Conservation (phyloP, 2,329 filamentous ascomycete species). For the Shiraia sp. region DNA sequence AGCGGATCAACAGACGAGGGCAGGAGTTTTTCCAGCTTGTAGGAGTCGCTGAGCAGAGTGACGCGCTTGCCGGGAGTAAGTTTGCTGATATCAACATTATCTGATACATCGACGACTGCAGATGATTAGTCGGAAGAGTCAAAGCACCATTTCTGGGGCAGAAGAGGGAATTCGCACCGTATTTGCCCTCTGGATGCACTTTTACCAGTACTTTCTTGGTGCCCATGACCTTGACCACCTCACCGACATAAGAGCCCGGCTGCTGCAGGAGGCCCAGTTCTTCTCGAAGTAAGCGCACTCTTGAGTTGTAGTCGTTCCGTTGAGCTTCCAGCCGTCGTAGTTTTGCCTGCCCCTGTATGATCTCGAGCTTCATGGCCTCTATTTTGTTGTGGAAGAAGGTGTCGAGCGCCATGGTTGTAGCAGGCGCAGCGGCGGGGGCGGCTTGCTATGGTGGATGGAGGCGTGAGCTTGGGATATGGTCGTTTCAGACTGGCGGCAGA, state of each 20-base stretch:
- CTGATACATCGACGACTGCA: conserved; percentile 90
- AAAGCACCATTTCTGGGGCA: not conserved
- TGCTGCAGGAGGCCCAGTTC: conserved; percentile 95
- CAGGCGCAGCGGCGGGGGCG: conserved; percentile 23
- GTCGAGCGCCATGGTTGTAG: conserved; percentile 89
- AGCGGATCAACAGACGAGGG: conserved; percentile 97
- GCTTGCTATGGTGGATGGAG: conserved; percentile 1
- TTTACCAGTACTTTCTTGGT: conserved; percentile 99
- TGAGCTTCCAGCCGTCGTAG: conserved; percentile 94
- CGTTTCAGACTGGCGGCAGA: not conserved
- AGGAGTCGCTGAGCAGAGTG: conserved; percentile 92
- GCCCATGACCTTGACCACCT: conserved; percentile 99
- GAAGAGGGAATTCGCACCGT: conserved; percentile 60
- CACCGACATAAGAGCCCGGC: conserved; percentile 95
- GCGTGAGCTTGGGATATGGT: not conserved
- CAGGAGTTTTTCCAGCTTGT: conserved; percentile 98
- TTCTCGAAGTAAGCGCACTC: conserved; percentile 90
- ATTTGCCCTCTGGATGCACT: conserved; percentile 99
- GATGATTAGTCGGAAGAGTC: conserved; percentile 1
- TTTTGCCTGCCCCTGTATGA: conserved; percentile 96
- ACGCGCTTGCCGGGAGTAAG: conserved; percentile 97
- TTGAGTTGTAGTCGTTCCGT: conserved; percentile 98
- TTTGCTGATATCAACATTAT: conserved; percentile 91
- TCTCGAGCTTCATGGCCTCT: conserved; percentile 99
- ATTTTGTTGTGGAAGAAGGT: conserved; percentile 99